Base-by-base conservation (phyloP, 1,284 basidiomycete species). In the Stereum hirsutum region DNA sequence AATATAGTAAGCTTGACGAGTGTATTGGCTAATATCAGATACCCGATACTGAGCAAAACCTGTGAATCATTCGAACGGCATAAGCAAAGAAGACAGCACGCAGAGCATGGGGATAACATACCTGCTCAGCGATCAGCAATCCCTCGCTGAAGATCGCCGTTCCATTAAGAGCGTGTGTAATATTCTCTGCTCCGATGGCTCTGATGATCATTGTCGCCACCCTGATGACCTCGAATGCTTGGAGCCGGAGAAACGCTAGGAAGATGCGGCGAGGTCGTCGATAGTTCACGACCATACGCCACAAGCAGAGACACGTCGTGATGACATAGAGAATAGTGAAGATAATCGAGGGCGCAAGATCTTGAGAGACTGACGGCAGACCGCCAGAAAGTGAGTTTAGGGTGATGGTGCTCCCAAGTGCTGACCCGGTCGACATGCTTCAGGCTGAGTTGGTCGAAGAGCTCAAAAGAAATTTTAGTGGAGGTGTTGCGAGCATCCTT, bases 281-380 rank as follows among this genome's bases (percentile, higher is more conserved):
- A 12, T 41, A 41, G 14, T 41, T 26, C 17, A 8, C 20, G 17
- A 11, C n/a, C 15, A 41, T n/a, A 19, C 39, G 39, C 11, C 19
- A 31, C 17, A 31, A 15, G 17, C 24, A 19, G 15, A 41, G 27
- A 21, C 19, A 17, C 14, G 27, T 20, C 11, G 39, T 31, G 7
- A 8, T n/a, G 3, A 21, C 20, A 19, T 41, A 41, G 28, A 31
- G 27, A 21, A 31, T 20, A 30, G 32, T 15, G 39, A 23, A 41
- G 39, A 41, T 21, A n/a, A 32, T 17, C 7, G 39, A 30, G 14
- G 39, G 39, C 10, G 39, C 39, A 17, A 32, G 19, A n/a, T 41
- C 41, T 19, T 42, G 41, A 7, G 41, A 42, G 3, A 24, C 26
- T n/a, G 39, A 31, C 20, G 41, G 33, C 31, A 42, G 23, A 19